Evolutionary conservation across 1,284 basidiomycete species (phyloP).

Genomic region (Microbotryum lychnidis-dioicae): DNA sequence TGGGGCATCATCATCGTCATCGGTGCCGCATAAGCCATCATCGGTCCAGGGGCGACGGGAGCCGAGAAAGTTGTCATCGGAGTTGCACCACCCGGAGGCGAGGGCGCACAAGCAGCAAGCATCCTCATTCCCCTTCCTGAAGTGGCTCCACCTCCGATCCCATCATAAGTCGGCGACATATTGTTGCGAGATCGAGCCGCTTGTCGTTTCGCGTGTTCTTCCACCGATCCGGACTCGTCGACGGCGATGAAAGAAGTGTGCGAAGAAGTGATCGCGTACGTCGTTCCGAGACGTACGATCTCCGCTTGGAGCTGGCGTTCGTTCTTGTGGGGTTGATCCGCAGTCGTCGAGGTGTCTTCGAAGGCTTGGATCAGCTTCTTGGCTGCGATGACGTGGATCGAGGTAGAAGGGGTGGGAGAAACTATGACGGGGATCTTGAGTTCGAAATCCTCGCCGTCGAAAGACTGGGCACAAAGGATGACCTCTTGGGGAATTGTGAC

Average conservation of each 20-base stretch:
- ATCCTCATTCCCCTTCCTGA: no score
- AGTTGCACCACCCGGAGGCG: no score
- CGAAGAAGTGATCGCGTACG: constrained; percentile 49
- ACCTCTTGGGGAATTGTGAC: constrained; percentile 1
- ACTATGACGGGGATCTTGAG: constrained; percentile 9
- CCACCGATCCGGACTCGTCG: constrained; percentile 34
- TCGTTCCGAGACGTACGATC: constrained; percentile 48
- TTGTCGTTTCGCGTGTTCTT: neutral
- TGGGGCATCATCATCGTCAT: no score
- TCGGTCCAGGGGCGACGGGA: no score
- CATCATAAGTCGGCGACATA: no score
- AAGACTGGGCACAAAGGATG: constrained; percentile 8
- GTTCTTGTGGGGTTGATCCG: constrained; percentile 21
- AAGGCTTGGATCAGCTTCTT: constrained; percentile 48
- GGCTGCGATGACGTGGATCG: constrained; percentile 51
- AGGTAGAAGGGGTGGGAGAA: neutral
- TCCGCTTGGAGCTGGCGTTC: constrained; percentile 40
- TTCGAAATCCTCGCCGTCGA: constrained; percentile 1
- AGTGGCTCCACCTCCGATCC: no score
- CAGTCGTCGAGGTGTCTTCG: constrained; percentile 30
- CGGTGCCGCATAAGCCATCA: no score
- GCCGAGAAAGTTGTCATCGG: no score
- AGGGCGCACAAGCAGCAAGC: no score
- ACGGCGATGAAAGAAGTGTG: constrained; percentile 55
- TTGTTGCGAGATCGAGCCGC: no score